Base-by-base conservation (phyloP, 148 eudicot genomes). In the Camellia sinensis region DNA sequence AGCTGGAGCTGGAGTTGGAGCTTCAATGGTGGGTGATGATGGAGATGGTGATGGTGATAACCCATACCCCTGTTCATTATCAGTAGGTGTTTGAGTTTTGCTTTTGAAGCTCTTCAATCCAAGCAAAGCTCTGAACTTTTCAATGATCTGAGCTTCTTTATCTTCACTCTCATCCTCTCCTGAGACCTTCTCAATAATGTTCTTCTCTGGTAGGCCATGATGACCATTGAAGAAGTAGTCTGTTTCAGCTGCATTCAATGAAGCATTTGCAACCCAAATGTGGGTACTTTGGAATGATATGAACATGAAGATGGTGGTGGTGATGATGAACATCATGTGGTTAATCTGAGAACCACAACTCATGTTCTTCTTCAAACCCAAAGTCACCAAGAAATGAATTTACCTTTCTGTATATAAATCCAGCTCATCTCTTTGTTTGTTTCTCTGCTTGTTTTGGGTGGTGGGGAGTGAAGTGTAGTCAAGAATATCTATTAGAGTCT, bases 111-210 rank as follows among this genome's bases (percentile, higher is more conserved):
- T 83, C 82, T 70, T 82, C 2, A 93, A 71, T 53, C 91, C 94
- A 69, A 91, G 85, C 71, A 95, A 89, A 82, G 67, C 79, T 82
- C 94, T 95, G 86, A 91, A 82, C 82, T 88, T 90, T 29, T 90
- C 90, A 57, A 92, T 52, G 78, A 87, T 70, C 44, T 80, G 50
- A 52, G 52, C 80, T 71, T 80, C 80, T 4, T 83, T 63, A 13
- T 76, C 86, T 71, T 80, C 89, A 75, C 78, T 85, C 60, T 83
- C 86, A 73, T 88, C 88, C 59, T 82, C 83, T 71, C 89, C 87
- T 1, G 86, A 72, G 46, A 79, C 81, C 21, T 83, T 85, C 78
- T 78, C 75, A 45, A 88, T 74, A 40, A 17, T 29, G 37, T 29
- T 74, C 7, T 73, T 21, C 74, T 50, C 81, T 45, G 77, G 79